Evolutionary conservation across 495 filamentous ascomycete genomes (phyloP).

Genomic region (Endocarpon pusillum): DNA sequence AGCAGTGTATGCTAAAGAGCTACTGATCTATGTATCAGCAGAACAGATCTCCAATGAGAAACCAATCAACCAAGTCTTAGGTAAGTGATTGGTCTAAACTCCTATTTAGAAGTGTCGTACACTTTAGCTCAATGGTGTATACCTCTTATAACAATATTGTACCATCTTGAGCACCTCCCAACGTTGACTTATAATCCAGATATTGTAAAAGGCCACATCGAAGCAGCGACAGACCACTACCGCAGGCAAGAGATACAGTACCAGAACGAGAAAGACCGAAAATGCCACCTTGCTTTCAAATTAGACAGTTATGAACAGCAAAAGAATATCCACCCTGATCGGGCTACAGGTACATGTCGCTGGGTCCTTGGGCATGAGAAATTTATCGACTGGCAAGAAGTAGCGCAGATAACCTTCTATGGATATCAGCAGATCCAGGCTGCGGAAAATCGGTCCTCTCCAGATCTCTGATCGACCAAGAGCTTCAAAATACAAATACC

Average conservation of each 20-base stretch:
- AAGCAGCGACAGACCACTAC: background rate
- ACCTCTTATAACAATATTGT: too few relatives aligned
- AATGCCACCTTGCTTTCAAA: conserved; percentile 17
- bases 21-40: conserved; percentile 3
- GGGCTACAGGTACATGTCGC: conserved; percentile 12
- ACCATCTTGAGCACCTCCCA: too few relatives aligned
- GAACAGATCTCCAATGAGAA: too few relatives aligned
- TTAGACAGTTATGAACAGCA: conserved; percentile 12
- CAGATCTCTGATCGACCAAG: conserved; percentile 25
- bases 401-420: conserved; percentile 16
- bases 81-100: too few relatives aligned
- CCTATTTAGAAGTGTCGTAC: too few relatives aligned
- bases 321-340: conserved; percentile 2
- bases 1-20: conserved; percentile 12
- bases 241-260: background rate
- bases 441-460: conserved; percentile 38
- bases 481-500: conserved; percentile 2
- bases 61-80: too few relatives aligned
- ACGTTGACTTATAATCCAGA: too few relatives aligned
- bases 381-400: background rate
- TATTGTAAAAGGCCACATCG: background rate
- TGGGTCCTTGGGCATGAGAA: background rate
- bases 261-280: conserved; percentile 10
- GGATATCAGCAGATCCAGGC: conserved; percentile 36
- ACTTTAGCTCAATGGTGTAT: too few relatives aligned